Percentiles rank a stretch among this genome's conserved stretches.
Conservation (phyloP, 495 filamentous ascomycete genomes). For the Annulohypoxylon nitens region DNA sequence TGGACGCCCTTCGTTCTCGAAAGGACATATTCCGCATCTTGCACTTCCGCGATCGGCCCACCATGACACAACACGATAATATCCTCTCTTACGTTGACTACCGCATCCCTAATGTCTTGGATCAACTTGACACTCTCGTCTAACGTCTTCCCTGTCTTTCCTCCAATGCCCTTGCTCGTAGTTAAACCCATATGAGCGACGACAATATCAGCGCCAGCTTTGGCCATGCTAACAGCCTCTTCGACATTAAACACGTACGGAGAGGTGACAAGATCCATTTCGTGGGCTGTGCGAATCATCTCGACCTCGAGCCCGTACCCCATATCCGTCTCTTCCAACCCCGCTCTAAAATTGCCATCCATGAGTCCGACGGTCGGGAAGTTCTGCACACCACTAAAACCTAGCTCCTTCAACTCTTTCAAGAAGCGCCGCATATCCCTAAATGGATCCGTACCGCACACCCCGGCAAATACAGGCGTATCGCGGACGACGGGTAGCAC, state of each 20-base stretch:
- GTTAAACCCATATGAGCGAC: slow-evolving; percentile 79
- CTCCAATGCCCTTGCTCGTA: slow-evolving; percentile 73
- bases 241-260: slow-evolving; percentile 76
- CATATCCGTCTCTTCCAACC: slow-evolving; percentile 80
- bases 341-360: slow-evolving; percentile 73
- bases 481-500: slow-evolving; percentile 70
- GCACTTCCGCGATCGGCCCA: slow-evolving; percentile 71
- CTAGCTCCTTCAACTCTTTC: slow-evolving; percentile 66
- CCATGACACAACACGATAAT: slow-evolving; percentile 78
- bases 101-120: slow-evolving; percentile 74
- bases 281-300: slow-evolving; percentile 68
- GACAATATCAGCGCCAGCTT: slow-evolving; percentile 74
- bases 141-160: slow-evolving; percentile 68
- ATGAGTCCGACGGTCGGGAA: slow-evolving; percentile 80
- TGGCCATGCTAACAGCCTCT: slow-evolving; percentile 70
- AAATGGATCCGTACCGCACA: slow-evolving; percentile 77
- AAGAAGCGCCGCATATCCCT: slow-evolving; percentile 70
- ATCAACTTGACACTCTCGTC: slow-evolving; percentile 71
- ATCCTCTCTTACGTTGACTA: slow-evolving; percentile 63
- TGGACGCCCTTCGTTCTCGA: slow-evolving; percentile 70
- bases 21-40: slow-evolving; percentile 74
- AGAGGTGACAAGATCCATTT: slow-evolving; percentile 72
- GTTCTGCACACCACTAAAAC: slow-evolving; percentile 78
- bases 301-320: slow-evolving; percentile 73
- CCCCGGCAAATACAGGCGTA: slow-evolving; percentile 74